Evolutionary conservation across 1,139 yeast genomes (phyloP).

Genomic region (Pichia sp.): DNA sequence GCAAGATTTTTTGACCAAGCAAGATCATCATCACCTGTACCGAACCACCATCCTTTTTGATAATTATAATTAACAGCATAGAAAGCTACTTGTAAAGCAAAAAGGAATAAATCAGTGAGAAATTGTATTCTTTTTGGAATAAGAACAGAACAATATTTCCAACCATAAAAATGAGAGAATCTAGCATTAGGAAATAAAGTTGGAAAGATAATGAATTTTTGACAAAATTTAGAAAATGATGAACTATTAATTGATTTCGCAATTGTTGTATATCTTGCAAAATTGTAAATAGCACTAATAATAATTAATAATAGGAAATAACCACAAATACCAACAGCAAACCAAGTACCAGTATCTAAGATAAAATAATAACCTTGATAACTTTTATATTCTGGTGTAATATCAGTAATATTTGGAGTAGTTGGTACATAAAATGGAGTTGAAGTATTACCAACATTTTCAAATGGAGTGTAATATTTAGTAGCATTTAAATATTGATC

Average conservation of each 20-base stretch:
- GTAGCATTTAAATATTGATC: constrained; percentile 27
- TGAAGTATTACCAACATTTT: constrained; percentile 13
- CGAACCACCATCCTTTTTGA: constrained; percentile 35
- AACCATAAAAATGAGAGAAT: constrained; percentile 14
- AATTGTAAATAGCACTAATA: constrained; percentile 26
- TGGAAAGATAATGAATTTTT: constrained; percentile 22
- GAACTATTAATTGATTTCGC: constrained; percentile 15
- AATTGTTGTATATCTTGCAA: constrained; percentile 14
- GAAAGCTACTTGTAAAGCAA: constrained; percentile 22
- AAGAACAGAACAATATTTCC: constrained; percentile 12
- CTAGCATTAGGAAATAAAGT: constrained; percentile 22
- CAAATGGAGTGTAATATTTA: constrained; percentile 7
- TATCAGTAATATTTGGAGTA: constrained; percentile 11
- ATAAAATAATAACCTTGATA: constrained; percentile 18
- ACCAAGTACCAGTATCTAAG: constrained; percentile 21
- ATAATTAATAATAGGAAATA: constrained; percentile 33
- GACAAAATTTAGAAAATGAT: constrained; percentile 13
- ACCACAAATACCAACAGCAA: constrained; percentile 36
- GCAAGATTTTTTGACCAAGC: constrained; percentile 47
- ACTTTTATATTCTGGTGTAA: constrained; percentile 3
- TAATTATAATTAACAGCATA: constrained; percentile 42
- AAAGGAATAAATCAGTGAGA: constrained; percentile 14
- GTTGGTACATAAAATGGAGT: constrained; percentile 17
- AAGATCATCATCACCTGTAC: neutral
- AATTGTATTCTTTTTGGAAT: constrained; percentile 57